These are phyloP conservation scores for Lippia alba DNA, from an alignment of 305 asterid genomes.

Conservation along the genomic window DNA sequence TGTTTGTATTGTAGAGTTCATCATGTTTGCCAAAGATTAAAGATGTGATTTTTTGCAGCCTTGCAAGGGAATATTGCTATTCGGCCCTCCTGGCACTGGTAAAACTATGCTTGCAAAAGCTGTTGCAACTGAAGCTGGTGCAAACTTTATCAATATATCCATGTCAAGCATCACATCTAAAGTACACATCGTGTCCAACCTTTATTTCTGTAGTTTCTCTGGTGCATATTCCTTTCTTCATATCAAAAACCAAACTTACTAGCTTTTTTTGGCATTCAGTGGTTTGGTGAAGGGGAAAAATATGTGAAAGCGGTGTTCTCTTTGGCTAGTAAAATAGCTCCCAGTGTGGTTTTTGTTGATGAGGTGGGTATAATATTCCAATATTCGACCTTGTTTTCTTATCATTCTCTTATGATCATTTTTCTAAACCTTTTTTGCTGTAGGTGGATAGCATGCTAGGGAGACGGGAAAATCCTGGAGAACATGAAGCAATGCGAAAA, in stretches of 20 bases:
- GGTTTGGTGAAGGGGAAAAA: slow-evolving; percentile 97
- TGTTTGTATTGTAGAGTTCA: slow-evolving; percentile 9
- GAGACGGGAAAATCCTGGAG: slow-evolving; percentile 93
- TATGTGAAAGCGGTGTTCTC: slow-evolving; percentile 92
- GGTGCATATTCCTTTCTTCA: slow-evolving; percentile 9
- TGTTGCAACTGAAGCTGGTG: slow-evolving; percentile 96
- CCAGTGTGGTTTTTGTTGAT: slow-evolving; percentile 90
- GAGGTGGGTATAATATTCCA: slow-evolving; percentile 61
- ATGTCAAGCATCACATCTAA: slow-evolving; percentile 93
- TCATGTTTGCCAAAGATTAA: slow-evolving; percentile 37
- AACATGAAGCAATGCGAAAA: slow-evolving; percentile 97
- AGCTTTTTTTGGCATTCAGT: slow-evolving; percentile 49
- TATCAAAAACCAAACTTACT: slow-evolving; percentile 6
- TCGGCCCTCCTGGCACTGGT: slow-evolving; percentile 97
- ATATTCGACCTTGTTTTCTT: not conserved
- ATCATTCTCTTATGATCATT: slow-evolving; percentile 18
- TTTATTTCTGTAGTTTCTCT: slow-evolving; percentile 14
- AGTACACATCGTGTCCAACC: slow-evolving; percentile 47
- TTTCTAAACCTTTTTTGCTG: slow-evolving; percentile 7
- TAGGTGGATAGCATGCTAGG: slow-evolving; percentile 95
- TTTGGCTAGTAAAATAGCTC: slow-evolving; percentile 91
- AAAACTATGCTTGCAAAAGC: slow-evolving; percentile 98
- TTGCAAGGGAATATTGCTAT: slow-evolving; percentile 93
- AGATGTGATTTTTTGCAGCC: slow-evolving; percentile 59
- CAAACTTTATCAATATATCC: slow-evolving; percentile 89